These are phyloP conservation scores for Theobroma cacao DNA, from an alignment of 345 rosid species.

Conservation along the genomic window DNA sequence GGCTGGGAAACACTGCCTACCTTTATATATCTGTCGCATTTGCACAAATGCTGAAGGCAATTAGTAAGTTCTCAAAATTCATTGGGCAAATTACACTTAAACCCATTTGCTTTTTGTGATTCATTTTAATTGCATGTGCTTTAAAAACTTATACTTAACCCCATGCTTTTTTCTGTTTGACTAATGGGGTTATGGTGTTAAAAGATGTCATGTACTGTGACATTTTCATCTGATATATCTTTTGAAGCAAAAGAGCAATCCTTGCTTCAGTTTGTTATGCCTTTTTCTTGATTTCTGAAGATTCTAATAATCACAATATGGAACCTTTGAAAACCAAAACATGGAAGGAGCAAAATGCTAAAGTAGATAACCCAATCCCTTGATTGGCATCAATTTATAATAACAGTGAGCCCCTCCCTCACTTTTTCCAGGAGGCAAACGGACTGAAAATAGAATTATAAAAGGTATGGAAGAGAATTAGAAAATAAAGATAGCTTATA, in stretches of 20 bases:
- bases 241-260: not conserved
- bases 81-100: not conserved
- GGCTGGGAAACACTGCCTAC: constrained; percentile 98
- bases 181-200: not conserved
- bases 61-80: constrained; percentile 52
- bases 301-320: not conserved
- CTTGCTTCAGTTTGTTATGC: constrained; percentile 1
- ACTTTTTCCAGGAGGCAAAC: not conserved
- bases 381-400: not conserved
- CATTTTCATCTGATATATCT: not conserved
- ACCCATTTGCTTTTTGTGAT: not conserved
- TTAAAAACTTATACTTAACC: not conserved
- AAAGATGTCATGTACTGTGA: not conserved
- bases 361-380: not conserved
- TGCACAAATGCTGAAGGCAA: constrained; percentile 97
- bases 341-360: not conserved
- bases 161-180: not conserved
- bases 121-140: not conserved
- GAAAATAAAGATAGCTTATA: too few relatives aligned
- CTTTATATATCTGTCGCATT: constrained; percentile 93
- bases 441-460: too few relatives aligned
- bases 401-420: not conserved
- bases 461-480: not conserved
- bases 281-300: constrained; percentile 3
- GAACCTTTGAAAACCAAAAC: not conserved